Percentiles rank a stretch among this genome's conserved stretches.
Evolutionary conservation across 2,329 filamentous ascomycete species (phyloP).

Genomic region (Capronia americana): DNA sequence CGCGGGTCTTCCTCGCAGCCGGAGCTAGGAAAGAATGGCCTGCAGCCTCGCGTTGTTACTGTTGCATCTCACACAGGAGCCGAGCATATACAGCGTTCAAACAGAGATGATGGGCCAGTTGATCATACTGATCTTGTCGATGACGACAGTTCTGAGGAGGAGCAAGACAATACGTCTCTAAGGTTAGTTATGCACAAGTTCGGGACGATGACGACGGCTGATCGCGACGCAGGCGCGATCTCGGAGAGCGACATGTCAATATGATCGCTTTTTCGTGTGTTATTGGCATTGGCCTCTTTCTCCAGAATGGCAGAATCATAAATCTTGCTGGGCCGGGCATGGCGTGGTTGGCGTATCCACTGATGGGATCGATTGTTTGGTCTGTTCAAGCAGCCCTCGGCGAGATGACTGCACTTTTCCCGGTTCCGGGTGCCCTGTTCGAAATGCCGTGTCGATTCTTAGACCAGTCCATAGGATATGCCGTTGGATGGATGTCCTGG

Average conservation of each 20-base stretch:
- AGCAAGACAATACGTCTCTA: conserved; percentile 8
- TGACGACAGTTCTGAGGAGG: neutral
- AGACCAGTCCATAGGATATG: conserved; percentile 16
- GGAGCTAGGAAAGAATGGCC: neutral
- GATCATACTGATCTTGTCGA: neutral
- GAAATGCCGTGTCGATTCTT: conserved; percentile 13
- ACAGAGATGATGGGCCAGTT: conserved; percentile 1
- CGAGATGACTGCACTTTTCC: conserved; percentile 44
- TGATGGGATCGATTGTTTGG: conserved; percentile 54
- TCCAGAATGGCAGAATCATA: conserved; percentile 35
- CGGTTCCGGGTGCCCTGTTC: conserved; percentile 13
- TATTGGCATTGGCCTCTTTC: conserved; percentile 36
- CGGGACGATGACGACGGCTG: neutral
- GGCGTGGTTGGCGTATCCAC: conserved; percentile 43
- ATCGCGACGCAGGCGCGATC: neutral
- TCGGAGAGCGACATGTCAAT: conserved; percentile 30
- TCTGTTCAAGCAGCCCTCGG: conserved; percentile 53
- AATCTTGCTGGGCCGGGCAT: conserved; percentile 30
- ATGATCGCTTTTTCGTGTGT: conserved; percentile 37
- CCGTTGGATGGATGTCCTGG: conserved; percentile 16
- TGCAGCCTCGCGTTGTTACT: conserved; percentile 1
- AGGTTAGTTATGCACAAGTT: neutral
- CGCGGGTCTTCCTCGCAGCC: neutral
- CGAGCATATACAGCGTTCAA: conserved; percentile 2
- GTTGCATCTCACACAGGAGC: neutral